Conservation (phyloP, 2,329 filamentous ascomycete genomes). For the Pyrenochaeta sp. region DNA sequence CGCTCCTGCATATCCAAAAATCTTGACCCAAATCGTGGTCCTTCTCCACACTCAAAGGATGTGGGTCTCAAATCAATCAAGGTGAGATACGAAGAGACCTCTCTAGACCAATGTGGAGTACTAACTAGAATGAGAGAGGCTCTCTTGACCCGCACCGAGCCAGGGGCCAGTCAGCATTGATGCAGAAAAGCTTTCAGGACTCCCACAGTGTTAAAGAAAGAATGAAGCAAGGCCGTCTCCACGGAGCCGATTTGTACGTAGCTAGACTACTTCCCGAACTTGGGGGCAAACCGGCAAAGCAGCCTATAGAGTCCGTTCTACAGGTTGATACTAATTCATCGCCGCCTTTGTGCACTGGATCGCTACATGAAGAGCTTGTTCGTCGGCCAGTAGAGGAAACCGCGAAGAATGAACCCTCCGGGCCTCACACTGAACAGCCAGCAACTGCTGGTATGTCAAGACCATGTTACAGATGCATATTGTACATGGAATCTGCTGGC, state of each 20-base stretch:
- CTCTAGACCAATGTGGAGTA: no score
- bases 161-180: constrained; percentile 27
- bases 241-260: constrained; percentile 62
- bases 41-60: no score
- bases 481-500: constrained; percentile 60
- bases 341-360: constrained; percentile 28
- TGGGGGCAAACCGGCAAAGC: background rate
- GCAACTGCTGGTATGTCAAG: constrained; percentile 50
- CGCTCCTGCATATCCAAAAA: no score
- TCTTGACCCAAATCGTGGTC: no score
- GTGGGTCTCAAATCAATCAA: no score
- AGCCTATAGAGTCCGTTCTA: constrained; percentile 2
- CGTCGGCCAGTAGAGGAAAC: constrained; percentile 9
- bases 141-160: background rate
- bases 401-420: background rate
- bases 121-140: no score
- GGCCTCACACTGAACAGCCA: constrained; percentile 7
- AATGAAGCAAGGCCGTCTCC: constrained; percentile 56
- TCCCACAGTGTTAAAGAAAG: constrained; percentile 44
- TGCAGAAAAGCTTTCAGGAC: constrained; percentile 34
- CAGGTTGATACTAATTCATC: background rate
- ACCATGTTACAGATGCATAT: constrained; percentile 62
- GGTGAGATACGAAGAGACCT: no score
- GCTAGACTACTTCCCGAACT: constrained; percentile 48
- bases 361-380: constrained; percentile 59